phyloP scores from a whole-genome alignment of 148 eudicot species.

The Rhododendron mucronatum region DNA sequence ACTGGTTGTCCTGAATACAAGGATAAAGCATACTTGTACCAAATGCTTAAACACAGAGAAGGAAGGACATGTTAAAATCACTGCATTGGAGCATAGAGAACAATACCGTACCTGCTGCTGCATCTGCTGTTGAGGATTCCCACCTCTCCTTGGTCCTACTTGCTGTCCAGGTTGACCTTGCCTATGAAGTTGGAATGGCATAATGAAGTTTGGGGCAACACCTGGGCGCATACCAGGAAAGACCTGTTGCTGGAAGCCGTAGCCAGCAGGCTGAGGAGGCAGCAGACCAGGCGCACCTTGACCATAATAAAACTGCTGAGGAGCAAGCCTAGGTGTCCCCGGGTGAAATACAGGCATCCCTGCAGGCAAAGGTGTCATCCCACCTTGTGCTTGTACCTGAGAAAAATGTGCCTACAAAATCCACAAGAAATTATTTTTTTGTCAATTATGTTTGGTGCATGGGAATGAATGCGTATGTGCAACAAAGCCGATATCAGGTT shows the following conservation, averaged over 20 bases:
- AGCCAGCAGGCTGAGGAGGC: constrained; percentile 39
- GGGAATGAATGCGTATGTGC: background rate
- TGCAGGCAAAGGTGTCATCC: constrained; percentile 29
- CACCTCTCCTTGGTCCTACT: constrained; percentile 35
- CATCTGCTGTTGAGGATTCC: constrained; percentile 32
- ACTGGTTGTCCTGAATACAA: background rate
- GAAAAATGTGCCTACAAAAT: constrained; percentile 49
- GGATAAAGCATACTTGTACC: background rate
- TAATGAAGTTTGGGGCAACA: constrained; percentile 35
- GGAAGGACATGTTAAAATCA: background rate
- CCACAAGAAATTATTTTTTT: background rate
- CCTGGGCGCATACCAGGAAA: constrained; percentile 47
- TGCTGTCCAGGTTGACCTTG: constrained; percentile 35
- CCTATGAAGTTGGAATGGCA: constrained; percentile 41
- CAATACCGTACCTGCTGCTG: constrained; percentile 17
- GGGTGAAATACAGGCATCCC: constrained; percentile 40
- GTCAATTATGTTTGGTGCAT: background rate
- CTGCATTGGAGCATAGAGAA: background rate
- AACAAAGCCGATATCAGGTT: background rate
- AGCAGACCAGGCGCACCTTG: constrained; percentile 46
- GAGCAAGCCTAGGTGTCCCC: constrained; percentile 41
- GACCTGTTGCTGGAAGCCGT: constrained; percentile 46
- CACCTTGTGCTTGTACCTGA: constrained; percentile 32
- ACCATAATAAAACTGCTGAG: constrained; percentile 46
- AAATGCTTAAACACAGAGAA: background rate